A percentile compares a stretch with the other conserved stretches of the same genome.
Conservation (phyloP, 2,329 filamentous ascomycete genomes). For the Pseudocercospora cruenta region DNA sequence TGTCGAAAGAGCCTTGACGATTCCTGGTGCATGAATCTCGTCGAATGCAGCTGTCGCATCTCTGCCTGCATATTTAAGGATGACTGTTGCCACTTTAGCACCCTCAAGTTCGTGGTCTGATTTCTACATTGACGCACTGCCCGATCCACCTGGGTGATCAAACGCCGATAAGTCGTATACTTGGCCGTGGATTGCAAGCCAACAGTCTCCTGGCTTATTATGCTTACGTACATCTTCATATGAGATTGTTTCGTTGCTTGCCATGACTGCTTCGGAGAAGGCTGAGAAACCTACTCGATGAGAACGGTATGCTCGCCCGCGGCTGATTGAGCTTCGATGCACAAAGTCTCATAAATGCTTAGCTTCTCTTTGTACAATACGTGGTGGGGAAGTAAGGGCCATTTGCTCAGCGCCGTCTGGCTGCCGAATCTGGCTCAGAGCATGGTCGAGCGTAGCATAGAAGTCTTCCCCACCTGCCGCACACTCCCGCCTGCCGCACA, state of each 20-base stretch:
- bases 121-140: not conserved
- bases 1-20: not conserved
- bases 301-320: no score
- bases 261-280: not conserved
- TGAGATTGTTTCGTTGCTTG: not conserved
- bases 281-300: no score
- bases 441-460: no score
- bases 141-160: conserved; percentile 3
- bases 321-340: not conserved
- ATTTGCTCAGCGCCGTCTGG: no score
- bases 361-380: no score
- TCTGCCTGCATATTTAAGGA: not conserved
- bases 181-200: conserved; percentile 8
- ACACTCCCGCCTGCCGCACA: no score
- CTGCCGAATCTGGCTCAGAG: no score
- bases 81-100: not conserved
- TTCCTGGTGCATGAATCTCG: conserved; percentile 1
- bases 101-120: not conserved
- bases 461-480: no score
- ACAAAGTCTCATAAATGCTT: not conserved
- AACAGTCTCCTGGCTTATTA: conserved; percentile 3
- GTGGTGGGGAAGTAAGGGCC: no score
- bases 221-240: conserved; percentile 7
- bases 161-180: conserved; percentile 9
- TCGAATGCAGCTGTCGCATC: conserved; percentile 7